Evolutionary conservation across 345 rosid genomes (phyloP), one percentile per base, ranked within the genome.

Genomic region (Leavenworthia alabamica): DNA sequence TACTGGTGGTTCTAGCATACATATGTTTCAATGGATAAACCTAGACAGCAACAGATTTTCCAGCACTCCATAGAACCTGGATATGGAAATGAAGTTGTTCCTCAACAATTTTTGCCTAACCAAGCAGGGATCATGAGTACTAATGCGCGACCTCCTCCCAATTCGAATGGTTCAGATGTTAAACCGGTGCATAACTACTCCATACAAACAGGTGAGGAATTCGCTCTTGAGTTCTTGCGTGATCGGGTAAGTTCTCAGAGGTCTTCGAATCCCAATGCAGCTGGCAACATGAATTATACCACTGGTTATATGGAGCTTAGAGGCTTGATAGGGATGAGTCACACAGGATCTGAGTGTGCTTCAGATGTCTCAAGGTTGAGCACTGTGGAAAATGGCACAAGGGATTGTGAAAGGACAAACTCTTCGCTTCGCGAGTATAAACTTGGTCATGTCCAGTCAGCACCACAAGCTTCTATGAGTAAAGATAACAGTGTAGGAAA

Each of bases 151-250:
- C 81, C 78, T 67, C 81, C 78, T 67, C 78, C 71, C 57, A 79
- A 77, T 39, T 69, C 52, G 17, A 74, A 69, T 64, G 59, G 36
- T 42, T 55, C 83, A 2, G 95, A 80, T 77, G 86, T 72, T 61
- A 86, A 82, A 70, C 81, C 89, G 2, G 92, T 80, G 24, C 90
- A 31, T 71, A 82, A 85, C 75, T 87, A 42, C 77, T 90, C 97
- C 51, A 82, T 87, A 63, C 90, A 81, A 65, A 90, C 96, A 23
- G 97, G 97, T 6, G 97, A 90, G 77, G 97, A 90, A 71, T 90
- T 90, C 53, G 77, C 96, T 73, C 82, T 90, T 40, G 97, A 85
- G 73, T 90, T 90, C 70, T 81, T 87, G 89, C 87, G 82, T 44
- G 97, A 87, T 53, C 82, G 90, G 45, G 83, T 82, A 13, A 73